phyloP scores from a whole-genome alignment of 2,329 filamentous ascomycete genomes.

The Berkeleyomyces rouxiae region DNA sequence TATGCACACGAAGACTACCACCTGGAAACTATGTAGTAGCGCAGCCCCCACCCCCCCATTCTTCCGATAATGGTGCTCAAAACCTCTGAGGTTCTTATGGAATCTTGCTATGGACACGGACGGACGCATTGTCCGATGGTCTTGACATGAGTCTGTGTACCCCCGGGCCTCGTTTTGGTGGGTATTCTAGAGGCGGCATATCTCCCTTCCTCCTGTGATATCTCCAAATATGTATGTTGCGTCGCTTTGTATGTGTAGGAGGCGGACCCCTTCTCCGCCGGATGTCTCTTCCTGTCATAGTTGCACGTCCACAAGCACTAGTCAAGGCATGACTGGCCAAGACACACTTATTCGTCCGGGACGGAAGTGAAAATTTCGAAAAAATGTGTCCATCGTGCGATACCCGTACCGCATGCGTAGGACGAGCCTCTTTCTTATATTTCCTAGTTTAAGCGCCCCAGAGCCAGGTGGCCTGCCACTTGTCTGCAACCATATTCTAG shows the following conservation, averaged over 20 bases:
- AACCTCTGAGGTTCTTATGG: background rate
- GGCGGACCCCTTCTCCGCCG: background rate
- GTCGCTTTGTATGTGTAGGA: too few species aligned
- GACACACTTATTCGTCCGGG: background rate
- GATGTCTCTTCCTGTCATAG: background rate
- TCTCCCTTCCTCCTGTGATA: background rate
- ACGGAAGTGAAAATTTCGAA: too few species aligned
- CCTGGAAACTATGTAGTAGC: too few species aligned
- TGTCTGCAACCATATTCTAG: background rate
- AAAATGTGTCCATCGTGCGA: too few species aligned
- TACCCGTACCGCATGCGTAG: background rate
- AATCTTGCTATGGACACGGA: background rate
- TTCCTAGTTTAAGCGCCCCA: background rate
- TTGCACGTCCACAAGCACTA: background rate
- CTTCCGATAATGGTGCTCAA: background rate
- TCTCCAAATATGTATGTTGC: background rate
- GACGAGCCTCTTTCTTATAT: background rate
- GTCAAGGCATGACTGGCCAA: background rate
- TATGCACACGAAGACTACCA: background rate
- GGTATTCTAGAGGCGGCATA: background rate
- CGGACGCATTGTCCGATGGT: background rate
- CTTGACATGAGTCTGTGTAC: background rate
- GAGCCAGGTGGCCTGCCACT: background rate
- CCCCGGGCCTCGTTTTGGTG: background rate
- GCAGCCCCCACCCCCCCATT: background rate